These are phyloP conservation scores for Colletotrichum endophyticum DNA, from an alignment of 2,329 filamentous ascomycete genomes.

Conservation along the genomic window DNA sequence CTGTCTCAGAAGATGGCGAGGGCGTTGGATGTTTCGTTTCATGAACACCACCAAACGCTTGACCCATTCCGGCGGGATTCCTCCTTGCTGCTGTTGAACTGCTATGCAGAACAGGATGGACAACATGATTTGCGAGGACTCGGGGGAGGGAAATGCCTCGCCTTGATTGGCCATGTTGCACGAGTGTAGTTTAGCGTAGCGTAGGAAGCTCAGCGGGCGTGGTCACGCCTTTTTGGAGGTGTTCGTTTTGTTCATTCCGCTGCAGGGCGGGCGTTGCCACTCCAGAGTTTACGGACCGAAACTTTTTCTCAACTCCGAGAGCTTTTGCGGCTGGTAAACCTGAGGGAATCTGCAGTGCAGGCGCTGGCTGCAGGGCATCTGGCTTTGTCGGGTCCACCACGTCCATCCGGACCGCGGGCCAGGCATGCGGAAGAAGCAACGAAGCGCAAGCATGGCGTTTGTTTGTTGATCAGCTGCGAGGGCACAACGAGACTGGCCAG, in stretches of 20 bases:
- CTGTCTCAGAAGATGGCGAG: conserved; percentile 11
- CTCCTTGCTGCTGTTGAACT: conserved; percentile 1
- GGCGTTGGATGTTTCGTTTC: conserved; percentile 20
- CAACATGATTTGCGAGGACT: neutral
- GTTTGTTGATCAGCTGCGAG: neutral
- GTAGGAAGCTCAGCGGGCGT: neutral
- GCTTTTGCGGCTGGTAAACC: neutral
- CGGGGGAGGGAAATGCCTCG: neutral
- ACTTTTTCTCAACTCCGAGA: neutral
- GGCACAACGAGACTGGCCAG: neutral
- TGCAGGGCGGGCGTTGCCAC: neutral
- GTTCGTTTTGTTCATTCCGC: neutral
- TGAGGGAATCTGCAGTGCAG: neutral
- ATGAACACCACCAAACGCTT: conserved; percentile 8
- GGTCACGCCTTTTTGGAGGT: neutral
- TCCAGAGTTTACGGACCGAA: neutral
- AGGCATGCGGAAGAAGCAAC: neutral
- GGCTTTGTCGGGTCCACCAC: neutral
- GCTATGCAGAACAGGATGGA: neutral
- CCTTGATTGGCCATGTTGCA: neutral
- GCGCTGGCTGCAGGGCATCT: neutral
- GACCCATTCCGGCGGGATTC: neutral
- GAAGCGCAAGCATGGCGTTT: neutral
- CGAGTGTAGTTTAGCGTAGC: neutral
- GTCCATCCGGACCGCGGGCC: neutral